Base-by-base conservation (phyloP, 2,329 filamentous ascomycete species). In the Colletotrichum sublineola region DNA sequence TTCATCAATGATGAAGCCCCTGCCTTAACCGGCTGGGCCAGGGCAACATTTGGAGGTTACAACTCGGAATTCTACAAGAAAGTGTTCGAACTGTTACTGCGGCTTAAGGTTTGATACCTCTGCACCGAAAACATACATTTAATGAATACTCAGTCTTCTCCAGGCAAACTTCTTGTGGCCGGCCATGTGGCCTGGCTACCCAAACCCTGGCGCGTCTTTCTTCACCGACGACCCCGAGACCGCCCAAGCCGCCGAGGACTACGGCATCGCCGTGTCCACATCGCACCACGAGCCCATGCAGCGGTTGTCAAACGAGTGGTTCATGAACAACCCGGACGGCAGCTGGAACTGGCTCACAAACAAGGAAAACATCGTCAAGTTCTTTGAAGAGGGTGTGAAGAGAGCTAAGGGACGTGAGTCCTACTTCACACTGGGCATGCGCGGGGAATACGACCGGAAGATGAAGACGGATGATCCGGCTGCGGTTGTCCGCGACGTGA, bases 81-180 rank as follows among this genome's bases (percentile, higher is more conserved):
- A 20, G 86, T 93, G 0, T 92, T 92, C 73, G 91, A 93, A 76
- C 83, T 93, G 6, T 80, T 91, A 1, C 82, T 92, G 4, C 83
- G 90, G 18, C 83, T 91, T 29, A 87, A 85, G 77, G 75, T 67
- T 38, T 29, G 44, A 33, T 20, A 18, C 9, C 2, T 15, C 38
- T 42, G 5, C 15, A 31, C 33, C 2, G 36, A 3, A 24, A 15
- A n/a, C 2, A 50, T 20, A 6, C 15, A 6, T 58, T 7, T 14
- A 20, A 29, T 9, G n/a, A 24, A 38, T 40, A 29, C 72, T 63
- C 2, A 67, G 36, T 38, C 12, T 5, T 46, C 61, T 33, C 14
- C n/a, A 84, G 73, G 89, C 89, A 2, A 92, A 92, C 77, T 92
- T 91, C 74, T 81, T 92, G 65, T 92, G 91, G 91, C 91, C 90